A percentile compares a stretch with the other conserved stretches of the same genome.
Evolutionary conservation across 2,329 filamentous ascomycete genomes (phyloP).

Genomic region (Byssoonygena ceratinophila): DNA sequence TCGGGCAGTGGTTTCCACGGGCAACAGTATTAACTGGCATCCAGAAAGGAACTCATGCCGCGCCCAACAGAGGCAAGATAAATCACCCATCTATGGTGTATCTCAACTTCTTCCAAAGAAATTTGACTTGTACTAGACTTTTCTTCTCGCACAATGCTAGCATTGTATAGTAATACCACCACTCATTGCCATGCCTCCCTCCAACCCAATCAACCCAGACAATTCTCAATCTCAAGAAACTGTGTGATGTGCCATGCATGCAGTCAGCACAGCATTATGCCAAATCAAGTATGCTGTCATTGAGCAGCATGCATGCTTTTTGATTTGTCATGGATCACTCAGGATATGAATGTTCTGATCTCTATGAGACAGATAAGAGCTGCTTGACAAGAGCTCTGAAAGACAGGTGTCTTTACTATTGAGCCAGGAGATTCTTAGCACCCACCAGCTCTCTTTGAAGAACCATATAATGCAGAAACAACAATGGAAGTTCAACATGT

Average conservation of each 20-base stretch:
- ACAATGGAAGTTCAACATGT: conserved; percentile 4
- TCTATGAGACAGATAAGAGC: neutral
- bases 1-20: neutral
- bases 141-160: too few relatives aligned
- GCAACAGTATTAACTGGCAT: too few relatives aligned
- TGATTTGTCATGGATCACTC: conserved; percentile 1
- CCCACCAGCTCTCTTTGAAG: conserved; percentile 6
- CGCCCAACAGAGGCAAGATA: too few relatives aligned
- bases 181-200: too few relatives aligned
- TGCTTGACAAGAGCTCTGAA: conserved; percentile 8
- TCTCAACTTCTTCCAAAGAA: too few relatives aligned
- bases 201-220: too few relatives aligned
- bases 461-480: conserved; percentile 1
- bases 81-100: too few relatives aligned
- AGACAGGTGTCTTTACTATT: conserved; percentile 5
- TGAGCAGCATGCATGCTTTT: conserved; percentile 4
- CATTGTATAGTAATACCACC: too few relatives aligned
- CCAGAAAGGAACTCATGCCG: too few relatives aligned
- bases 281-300: conserved; percentile 1
- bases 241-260: neutral
- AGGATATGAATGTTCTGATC: conserved; percentile 3
- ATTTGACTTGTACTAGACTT: too few relatives aligned
- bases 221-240: too few relatives aligned
- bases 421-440: conserved; percentile 3
- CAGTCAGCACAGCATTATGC: conserved; percentile 1